Evolutionary conservation across 164 flowering plant genomes (phyloP).

Genomic region (Platanus orientalis): DNA sequence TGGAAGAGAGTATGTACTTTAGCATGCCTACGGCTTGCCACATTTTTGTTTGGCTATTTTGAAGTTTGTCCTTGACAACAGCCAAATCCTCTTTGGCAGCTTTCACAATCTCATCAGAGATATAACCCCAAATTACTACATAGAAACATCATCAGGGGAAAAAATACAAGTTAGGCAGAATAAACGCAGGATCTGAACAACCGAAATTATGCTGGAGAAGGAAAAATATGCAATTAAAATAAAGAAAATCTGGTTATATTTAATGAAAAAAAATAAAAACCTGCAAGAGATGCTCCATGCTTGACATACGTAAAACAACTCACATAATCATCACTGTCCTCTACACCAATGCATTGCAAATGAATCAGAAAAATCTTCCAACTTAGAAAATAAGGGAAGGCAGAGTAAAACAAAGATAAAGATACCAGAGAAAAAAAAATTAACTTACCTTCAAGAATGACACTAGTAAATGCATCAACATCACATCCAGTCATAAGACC

Average conservation of each 20-base stretch:
- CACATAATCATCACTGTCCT: conserved; percentile 45
- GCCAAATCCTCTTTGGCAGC: conserved; percentile 50
- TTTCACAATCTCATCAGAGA: conserved; percentile 46
- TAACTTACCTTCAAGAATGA: conserved; percentile 44
- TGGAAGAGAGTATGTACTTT: conserved; percentile 43
- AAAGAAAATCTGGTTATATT: background rate
- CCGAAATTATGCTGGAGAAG: background rate
- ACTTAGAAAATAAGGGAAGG: conserved; percentile 6
- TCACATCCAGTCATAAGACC: conserved; percentile 58
- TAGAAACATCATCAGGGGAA: conserved; percentile 11
- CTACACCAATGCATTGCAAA: conserved; percentile 23
- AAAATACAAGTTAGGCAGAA: background rate
- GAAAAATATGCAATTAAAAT: background rate
- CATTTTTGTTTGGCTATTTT: conserved; percentile 42
- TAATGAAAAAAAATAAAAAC: conserved; percentile 25
- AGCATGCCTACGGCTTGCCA: conserved; percentile 80
- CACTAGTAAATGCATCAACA: conserved; percentile 31
- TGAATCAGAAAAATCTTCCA: background rate
- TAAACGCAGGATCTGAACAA: background rate
- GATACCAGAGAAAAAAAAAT: background rate
- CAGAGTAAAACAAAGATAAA: conserved; percentile 2
- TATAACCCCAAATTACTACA: conserved; percentile 77
- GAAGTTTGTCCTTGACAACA: conserved; percentile 44
- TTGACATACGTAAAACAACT: conserved; percentile 49
- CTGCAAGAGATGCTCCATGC: conserved; percentile 77